Base-by-base conservation (phyloP, 2,329 filamentous ascomycete species). In the Pseudohalonectria lignicola region DNA sequence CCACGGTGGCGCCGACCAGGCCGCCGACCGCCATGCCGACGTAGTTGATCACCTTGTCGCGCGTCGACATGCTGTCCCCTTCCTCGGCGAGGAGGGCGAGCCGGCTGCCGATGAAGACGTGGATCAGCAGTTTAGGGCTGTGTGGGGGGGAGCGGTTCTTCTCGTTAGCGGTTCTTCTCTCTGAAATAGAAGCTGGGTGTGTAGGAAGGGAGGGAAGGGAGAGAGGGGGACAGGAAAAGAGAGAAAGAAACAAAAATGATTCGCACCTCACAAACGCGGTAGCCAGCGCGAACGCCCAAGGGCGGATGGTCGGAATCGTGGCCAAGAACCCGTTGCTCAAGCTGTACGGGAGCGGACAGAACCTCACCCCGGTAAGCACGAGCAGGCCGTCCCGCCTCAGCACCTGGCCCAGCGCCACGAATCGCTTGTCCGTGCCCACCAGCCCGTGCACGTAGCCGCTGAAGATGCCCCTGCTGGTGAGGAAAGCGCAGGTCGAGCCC, bases 321-420 rank as follows among this genome's bases (percentile, higher is more conserved):
- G 86, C 86, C 39, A 98, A 76, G 43, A 94, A 94, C 36, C 87
- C 92, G 55, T 98, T 98, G 54, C 84, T 88, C 48, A 96, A 66
- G 37, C 84, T 92, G 57, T 94, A 98, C 12, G 92, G 92, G 43
- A 98, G 57, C 2, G 92, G 92, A 52, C 90, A 96, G 46, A 96
- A 73, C 21, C 92, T 76, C 49, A 98, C 92, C 73, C 92, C 93
- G 45, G 86, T 80, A 33, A 98, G 70, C 39, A 96, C 78, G 51
- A 86, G 83, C 37, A 98, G 60, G 1, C 92, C 92, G 52, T 98
- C 92, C 52, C 85, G 80, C 46, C 94, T 86, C 44, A 98, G 67
- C 7, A 92, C 92, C 50, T 95, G 73, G 17, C 84, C 76, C 19
- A 98, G 71, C 4, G 92, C 92, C 9, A 92, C 77, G 56, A 98